Evolutionary conservation across 352 stramenopile species (phyloP), one percentile per base, ranked within the genome.

Genomic region (Pythium utonaiense): DNA sequence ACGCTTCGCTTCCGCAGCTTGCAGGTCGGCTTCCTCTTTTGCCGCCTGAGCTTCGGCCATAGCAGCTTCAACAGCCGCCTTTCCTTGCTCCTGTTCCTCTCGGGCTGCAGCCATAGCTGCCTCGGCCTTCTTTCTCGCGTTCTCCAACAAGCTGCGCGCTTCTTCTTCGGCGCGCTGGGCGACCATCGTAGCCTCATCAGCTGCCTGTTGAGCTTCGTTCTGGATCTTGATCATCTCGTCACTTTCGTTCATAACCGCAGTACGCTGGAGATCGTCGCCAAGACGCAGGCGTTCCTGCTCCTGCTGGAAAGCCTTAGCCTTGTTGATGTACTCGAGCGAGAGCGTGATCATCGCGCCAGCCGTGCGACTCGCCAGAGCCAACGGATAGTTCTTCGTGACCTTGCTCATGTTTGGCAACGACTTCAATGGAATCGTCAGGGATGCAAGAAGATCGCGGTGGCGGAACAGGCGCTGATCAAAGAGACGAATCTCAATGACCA

Each of bases 151-250:
- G 60, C 76, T 78, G 40, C 85, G 69, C 7, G 85, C 85, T 68
- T 94, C 83, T 67, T 92, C 82, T 47, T 94, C 80, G 8, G 83
- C 83, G 21, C 74, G 69, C 38, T 66, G 70, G 57, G 85, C 85
- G 27, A 90, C 80, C 19, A 84, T 71, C 45, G 71, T 89, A 21
- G 85, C 85, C 74, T 91, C 79, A 71, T 94, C 83, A 38, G 83
- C 85, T 25, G 80, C 85, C 70, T 88, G 82, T 58, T 92, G 83
- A 54, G 85, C 83, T 45, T 92, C 83, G 3, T 75, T 71, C 70
- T 94, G 86, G 50, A 94, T 87, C 54, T 93, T 88, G 19, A 80
- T 70, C 80, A 94, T 91, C 64, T 89, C 78, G 66, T 94, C 83
- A n/a, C 74, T 71, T 57, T 85, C 76, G 48, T 88, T 89, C 79